Base-by-base conservation (phyloP, 805 yeast genomes). In the Phaffomyces opuntiae region DNA sequence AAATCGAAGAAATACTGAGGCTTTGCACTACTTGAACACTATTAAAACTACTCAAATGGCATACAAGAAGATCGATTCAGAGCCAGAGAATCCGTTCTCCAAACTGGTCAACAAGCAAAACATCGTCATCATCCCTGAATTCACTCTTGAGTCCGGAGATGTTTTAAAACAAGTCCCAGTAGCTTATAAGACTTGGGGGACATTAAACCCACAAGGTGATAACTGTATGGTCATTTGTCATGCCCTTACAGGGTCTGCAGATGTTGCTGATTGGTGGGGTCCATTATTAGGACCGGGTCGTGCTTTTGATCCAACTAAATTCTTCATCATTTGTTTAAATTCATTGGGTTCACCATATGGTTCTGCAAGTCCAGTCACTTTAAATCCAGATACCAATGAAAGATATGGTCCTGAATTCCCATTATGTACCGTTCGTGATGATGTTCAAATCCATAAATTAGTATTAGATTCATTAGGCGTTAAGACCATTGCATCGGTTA, bases 221-320 rank as follows among this genome's bases (percentile, higher is more conserved):
- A 93, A 93, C 61, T 89, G 83, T 48, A 69, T 93, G 72, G 79
- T 93, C n/a, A 86, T 93, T 13, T 86, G 96, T 56, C 99, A 93
- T 69, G 98, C 99, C 0, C 70, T 93, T 45, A 89, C 98, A 0
- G 99, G 99, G 0, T 88, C 96, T 0, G 77, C 96, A 0, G 98
- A 93, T 62, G 96, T 91, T 16, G 75, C 84, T 36, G 99, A 93
- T 59, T 93, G 99, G 99, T 93, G 99, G 99, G 97, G 98, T 0
- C 97, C 98, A 0, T 65, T 93, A 24, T 67, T 93, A 27, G 99
- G 98, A 0, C 77, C 80, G 5, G 85, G 80, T 13, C 77, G 82
- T 47, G 95, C 98, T 1, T 88, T 93, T 64, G 99, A 93, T 65
- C 96, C 97, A 0, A 71, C 89, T 0, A 75, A 85, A 52, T 93